Percentiles rank a stretch among this genome's conserved stretches.
Conservation (phyloP, 176 grass and related monocot genomes). For the Triticum urartu region DNA sequence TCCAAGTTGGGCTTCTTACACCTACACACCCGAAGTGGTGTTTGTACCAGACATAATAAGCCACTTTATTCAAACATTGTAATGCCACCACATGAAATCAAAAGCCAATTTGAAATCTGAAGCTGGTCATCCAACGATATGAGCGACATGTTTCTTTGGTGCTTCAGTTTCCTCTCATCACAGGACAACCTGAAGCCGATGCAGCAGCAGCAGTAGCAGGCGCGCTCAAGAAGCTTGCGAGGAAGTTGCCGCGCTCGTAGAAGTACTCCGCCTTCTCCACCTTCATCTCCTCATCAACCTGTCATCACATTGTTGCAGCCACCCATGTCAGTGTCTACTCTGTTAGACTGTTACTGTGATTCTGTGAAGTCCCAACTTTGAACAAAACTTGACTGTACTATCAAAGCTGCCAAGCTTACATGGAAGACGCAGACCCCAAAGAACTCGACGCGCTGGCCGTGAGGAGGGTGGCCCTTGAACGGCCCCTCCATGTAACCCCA, state of each 20-base stretch:
- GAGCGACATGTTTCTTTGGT: background rate
- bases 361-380: background rate
- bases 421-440: slow-evolving; percentile 59
- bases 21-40: background rate
- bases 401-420: slow-evolving; percentile 7
- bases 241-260: slow-evolving; percentile 75
- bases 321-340: background rate
- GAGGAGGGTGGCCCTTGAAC: slow-evolving; percentile 58
- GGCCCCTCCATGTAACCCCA: slow-evolving; percentile 84
- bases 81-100: background rate
- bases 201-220: background rate
- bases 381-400: background rate
- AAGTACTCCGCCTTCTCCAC: slow-evolving; percentile 60
- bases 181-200: slow-evolving; percentile 37
- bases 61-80: background rate
- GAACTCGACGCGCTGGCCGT: slow-evolving; percentile 46
- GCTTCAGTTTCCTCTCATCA: slow-evolving; percentile 31
- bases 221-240: slow-evolving; percentile 50
- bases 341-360: background rate
- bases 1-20: background rate
- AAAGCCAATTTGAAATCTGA: background rate
- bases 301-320: background rate
- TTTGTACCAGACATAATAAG: background rate
- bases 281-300: slow-evolving; percentile 57
- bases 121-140: background rate